Evolutionary conservation across 2,329 filamentous ascomycete species (phyloP), one percentile per base, ranked within the genome.

Genomic region (Alternaria atra): DNA sequence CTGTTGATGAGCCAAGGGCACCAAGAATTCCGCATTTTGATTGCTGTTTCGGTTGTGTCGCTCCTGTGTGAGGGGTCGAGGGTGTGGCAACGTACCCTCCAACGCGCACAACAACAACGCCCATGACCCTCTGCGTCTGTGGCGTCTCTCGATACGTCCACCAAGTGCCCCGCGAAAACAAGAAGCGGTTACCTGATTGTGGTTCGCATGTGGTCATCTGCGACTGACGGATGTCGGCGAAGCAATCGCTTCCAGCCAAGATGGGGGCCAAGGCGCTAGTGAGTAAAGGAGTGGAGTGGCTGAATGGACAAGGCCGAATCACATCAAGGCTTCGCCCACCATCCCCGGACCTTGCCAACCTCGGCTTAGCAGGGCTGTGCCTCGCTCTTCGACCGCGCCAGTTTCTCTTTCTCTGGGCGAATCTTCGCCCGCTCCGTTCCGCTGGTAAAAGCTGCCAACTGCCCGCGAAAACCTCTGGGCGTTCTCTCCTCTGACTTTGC

Each of bases 381-480:
- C 30, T 50, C 46, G 20, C 17, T 37, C 46, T 25, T 51, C 30
- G 46, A 30, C 51, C 27, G 51, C 51, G 37, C 40, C 51, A 32
- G 39, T 32, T 42, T 53, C 30, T 52, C 55, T 35, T 48, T 59
- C 44, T 59, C 52, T 55, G 40, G 53, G 53, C 46, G 40, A 42
- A 40, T 57, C 53, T 44, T 55, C 58, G 58, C 58, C 52, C 52
- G 52, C 58, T 42, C 53, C 46, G 47, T 34, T 60, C 51, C 57
- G 57, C 42, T 46, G 32, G 42, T 46, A 48, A 46, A 53, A 37
- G 42, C 43, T 47, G 29, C 37, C 46, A 37, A 55, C 37, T 46
- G 46, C 52, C 58, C 52, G 52, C 58, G 50, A 55, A 53, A 47
- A 48, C 52, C 54, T 47, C 55, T 65, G 54, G 54, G 58, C 58